These are phyloP conservation scores for Schizophyllum commune DNA, from an alignment of 1,284 basidiomycete species.

Conservation along the genomic window DNA sequence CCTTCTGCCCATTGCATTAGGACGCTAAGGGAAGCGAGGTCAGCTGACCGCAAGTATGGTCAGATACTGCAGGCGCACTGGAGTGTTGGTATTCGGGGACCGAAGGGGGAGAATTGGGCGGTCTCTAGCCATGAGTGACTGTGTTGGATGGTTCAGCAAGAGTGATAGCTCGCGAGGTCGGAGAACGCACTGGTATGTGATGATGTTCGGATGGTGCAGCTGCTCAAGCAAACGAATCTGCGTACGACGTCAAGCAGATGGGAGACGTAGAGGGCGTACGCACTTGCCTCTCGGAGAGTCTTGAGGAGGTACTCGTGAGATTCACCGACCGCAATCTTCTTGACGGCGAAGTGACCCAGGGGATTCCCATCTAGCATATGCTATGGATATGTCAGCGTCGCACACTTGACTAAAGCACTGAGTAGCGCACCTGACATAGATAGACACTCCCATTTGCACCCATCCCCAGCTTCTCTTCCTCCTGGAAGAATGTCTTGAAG, in stretches of 20 bases:
- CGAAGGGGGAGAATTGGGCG: constrained; percentile 78
- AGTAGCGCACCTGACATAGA: constrained; percentile 63
- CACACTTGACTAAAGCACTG: background rate
- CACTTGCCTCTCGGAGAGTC: constrained; percentile 68
- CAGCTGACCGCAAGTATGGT: background rate
- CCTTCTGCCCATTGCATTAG: constrained; percentile 94
- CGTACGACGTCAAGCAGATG: background rate
- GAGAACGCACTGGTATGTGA: constrained; percentile 73
- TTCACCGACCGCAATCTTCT: constrained; percentile 91
- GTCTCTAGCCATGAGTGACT: constrained; percentile 89
- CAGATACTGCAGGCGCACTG: constrained; percentile 40
- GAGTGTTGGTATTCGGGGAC: constrained; percentile 74
- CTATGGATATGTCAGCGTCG: constrained; percentile 25
- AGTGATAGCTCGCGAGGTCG: background rate
- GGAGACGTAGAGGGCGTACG: background rate
- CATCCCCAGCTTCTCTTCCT: constrained; percentile 82
- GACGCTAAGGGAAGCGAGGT: constrained; percentile 40
- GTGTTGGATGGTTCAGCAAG: background rate
- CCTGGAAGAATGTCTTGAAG: constrained; percentile 83
- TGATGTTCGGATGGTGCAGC: constrained; percentile 87
- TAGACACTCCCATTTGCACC: constrained; percentile 89
- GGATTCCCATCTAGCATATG: constrained; percentile 77
- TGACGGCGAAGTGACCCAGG: constrained; percentile 83
- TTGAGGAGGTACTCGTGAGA: constrained; percentile 78
- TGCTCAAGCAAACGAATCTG: constrained; percentile 77